phyloP scores from a whole-genome alignment of 495 filamentous ascomycete genomes.

The Hamigera avellanea region DNA sequence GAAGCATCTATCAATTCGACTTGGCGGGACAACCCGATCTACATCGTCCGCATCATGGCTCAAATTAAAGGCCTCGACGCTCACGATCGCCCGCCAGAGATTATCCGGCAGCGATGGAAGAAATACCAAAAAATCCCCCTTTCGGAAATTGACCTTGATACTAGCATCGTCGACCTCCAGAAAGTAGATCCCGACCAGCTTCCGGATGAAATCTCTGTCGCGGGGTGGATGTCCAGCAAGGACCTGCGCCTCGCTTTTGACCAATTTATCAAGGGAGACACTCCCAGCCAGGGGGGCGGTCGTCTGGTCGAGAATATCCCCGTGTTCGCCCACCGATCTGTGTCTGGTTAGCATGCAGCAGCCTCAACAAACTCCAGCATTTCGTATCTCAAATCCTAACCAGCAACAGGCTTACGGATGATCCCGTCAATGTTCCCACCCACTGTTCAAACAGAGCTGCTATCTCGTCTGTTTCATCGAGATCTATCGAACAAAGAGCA shows the following conservation, averaged over 20 bases:
- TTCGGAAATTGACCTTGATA: constrained; percentile 32
- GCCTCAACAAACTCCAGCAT: constrained; percentile 21
- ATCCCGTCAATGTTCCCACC: constrained; percentile 61
- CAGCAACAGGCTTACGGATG: constrained; percentile 54
- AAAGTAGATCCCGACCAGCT: constrained; percentile 18
- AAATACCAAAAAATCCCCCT: constrained; percentile 38
- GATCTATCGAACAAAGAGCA: constrained; percentile 66
- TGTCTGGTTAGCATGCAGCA: constrained; percentile 25
- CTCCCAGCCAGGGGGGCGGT: constrained; percentile 10
- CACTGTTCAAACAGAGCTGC: constrained; percentile 51
- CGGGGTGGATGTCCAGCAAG: constrained; percentile 19
- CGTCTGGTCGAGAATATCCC: constrained; percentile 27
- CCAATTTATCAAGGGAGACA: constrained; percentile 16
- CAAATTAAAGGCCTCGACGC: constrained; percentile 47
- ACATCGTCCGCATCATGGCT: constrained; percentile 14
- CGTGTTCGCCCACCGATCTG: constrained; percentile 30
- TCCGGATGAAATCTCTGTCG: constrained; percentile 14
- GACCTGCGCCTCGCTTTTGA: constrained; percentile 25
- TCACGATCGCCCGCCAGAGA: constrained; percentile 56
- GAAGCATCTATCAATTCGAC: no score
- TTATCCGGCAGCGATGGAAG: constrained; percentile 55
- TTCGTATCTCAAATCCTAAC: constrained; percentile 12
- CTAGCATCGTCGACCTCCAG: constrained; percentile 39
- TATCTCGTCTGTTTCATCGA: constrained; percentile 62
- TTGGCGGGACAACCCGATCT: no score